Conservation (phyloP, 306 rosid species). For the Cucurbita moschata region DNA sequence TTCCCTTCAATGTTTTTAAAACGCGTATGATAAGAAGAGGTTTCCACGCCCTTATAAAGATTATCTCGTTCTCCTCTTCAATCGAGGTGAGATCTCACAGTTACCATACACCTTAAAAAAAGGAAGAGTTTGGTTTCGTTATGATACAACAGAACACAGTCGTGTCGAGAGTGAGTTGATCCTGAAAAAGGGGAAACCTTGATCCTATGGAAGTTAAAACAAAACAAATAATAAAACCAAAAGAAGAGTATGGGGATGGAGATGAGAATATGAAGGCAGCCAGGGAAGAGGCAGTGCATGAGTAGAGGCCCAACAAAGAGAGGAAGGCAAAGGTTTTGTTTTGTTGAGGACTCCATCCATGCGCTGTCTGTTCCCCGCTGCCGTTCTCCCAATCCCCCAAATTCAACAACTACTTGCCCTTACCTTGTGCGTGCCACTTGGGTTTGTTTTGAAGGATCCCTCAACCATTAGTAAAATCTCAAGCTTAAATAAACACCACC, state of each 20-base stretch:
- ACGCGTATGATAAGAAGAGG: too few relatives aligned
- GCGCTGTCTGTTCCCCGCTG: conserved; percentile 63
- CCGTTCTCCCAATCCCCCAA: neutral
- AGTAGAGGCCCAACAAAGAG: conserved; percentile 37
- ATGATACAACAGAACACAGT: neutral
- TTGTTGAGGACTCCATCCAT: conserved; percentile 46
- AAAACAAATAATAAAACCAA: neutral
- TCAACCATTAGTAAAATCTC: neutral
- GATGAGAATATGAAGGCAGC: conserved; percentile 15
- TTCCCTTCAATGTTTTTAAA: too few relatives aligned
- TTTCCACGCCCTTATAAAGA: too few relatives aligned
- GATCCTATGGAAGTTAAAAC: neutral
- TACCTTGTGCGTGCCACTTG: neutral
- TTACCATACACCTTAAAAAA: too few relatives aligned
- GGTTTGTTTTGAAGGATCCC: conserved; percentile 1
- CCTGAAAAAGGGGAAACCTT: neutral
- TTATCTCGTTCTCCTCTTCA: too few relatives aligned
- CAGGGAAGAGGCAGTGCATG: conserved; percentile 99
- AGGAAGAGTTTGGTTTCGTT: neutral
- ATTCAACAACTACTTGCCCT: neutral
- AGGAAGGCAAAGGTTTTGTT: neutral
- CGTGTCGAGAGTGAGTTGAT: neutral
- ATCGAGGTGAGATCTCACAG: too few relatives aligned
- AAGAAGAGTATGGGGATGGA: neutral
- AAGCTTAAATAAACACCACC: neutral